Evolutionary conservation across 2,329 filamentous ascomycete species (phyloP).

Genomic region (Ophiosphaerella herpotricha): DNA sequence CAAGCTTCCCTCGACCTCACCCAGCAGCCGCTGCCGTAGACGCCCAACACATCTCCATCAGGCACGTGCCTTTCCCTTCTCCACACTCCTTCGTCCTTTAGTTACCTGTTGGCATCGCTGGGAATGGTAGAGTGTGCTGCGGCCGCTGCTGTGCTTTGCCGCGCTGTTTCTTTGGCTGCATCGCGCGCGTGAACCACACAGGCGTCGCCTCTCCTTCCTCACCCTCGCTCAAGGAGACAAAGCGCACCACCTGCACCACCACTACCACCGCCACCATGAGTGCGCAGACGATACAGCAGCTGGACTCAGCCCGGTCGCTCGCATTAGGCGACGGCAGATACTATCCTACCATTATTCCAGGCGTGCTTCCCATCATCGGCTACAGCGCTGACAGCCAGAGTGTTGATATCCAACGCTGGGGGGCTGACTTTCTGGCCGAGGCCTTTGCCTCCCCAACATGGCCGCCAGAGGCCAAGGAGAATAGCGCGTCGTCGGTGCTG

Average conservation of each 20-base stretch:
- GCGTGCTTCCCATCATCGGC: conserved; percentile 88
- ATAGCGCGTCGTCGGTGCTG: conserved; percentile 75
- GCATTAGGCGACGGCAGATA: conserved; percentile 84
- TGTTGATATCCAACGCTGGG: conserved; percentile 90
- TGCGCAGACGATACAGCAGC: conserved; percentile 66
- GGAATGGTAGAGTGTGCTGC: conserved; percentile 33
- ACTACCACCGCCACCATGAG: conserved; percentile 32
- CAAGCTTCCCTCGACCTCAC: conserved; percentile 13
- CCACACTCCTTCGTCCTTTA: conserved; percentile 27
- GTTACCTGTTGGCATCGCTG: conserved; percentile 22
- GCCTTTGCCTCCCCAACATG: conserved; percentile 92
- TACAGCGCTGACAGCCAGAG: conserved; percentile 61
- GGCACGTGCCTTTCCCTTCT: conserved; percentile 26
- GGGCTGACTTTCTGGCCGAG: conserved; percentile 92
- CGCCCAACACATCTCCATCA: conserved; percentile 13
- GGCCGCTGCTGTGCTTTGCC: conserved; percentile 33
- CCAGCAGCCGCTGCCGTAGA: conserved; percentile 17
- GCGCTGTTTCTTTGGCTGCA: conserved; percentile 34
- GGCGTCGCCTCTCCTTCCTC: conserved; percentile 16
- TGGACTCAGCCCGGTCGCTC: conserved; percentile 87
- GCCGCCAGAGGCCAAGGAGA: conserved; percentile 76
- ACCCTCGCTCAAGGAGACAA: conserved; percentile 27
- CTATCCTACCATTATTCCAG: conserved; percentile 89
- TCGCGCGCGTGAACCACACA: conserved; percentile 34
- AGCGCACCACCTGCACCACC: conserved; percentile 28